Base-by-base conservation (phyloP, 306 rosid genomes). In the Argentina anserina region DNA sequence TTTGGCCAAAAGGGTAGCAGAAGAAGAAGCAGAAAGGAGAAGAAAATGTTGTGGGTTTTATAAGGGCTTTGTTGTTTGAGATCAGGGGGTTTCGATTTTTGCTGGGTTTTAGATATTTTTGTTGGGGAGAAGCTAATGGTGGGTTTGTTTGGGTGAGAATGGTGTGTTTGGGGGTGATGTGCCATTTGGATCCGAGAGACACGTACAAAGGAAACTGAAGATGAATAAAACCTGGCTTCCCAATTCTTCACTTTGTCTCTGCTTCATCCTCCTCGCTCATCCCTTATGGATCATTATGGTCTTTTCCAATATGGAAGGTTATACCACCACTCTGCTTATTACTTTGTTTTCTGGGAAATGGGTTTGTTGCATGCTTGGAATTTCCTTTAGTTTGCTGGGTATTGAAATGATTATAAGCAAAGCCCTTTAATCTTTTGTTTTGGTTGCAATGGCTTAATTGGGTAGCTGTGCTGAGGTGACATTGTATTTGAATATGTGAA, bases 281-380 rank as follows among this genome's bases (percentile, higher is more conserved):
- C 87, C 89, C 49, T 74, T 81, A 86, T 94, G 97, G 82, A 53
- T 80, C 52, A 42, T 70, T 40, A 45, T 79, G 82, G 83, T 89
- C 79, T 87, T 89, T 76, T 96, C 99, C 70, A 94, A 94, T 86
- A 90, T 90, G 96, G 99, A 94, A 91, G 99, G 99, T 94, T 7
- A n/a, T n/a, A n/a, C n/a, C n/a, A n/a, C n/a, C n/a, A n/a, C n/a
- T n/a, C n/a, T n/a, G 6, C 14, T 42, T 10, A 40, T 68, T 41
- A n/a, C 8, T 36, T 25, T 52, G 36, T 66, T 65, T 55, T 74
- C 64, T 75, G 37, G 65, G 71, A 63, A 63, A 72, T 77, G 70
- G 64, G 67, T 43, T 69, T 18, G 7, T 45, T 43, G 70, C 60
- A 13, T 46, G 43, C 72, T 64, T 67, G 37, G 2, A 56, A 39